phyloP scores from a whole-genome alignment of 208 protist species.

The Naegleria fowleri region DNA sequence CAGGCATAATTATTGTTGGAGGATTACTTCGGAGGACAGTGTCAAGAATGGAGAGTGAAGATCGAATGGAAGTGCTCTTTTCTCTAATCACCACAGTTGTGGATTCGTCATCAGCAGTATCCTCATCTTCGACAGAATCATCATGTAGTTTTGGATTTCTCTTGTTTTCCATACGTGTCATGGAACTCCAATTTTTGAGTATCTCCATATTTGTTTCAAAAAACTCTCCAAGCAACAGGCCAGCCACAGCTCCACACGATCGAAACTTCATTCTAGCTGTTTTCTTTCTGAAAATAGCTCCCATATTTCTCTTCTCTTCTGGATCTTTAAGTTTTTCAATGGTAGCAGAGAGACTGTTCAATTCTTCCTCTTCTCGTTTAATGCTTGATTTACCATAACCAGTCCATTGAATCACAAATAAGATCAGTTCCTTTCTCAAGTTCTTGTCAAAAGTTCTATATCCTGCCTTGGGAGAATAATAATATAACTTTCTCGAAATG shows the following conservation, averaged over 20 bases:
- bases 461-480: neutral
- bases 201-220: neutral
- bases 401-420: conserved; percentile 23
- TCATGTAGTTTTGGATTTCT: neutral
- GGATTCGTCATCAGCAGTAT: neutral
- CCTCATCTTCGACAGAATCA: neutral
- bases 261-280: neutral
- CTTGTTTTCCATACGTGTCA: neutral
- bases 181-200: neutral
- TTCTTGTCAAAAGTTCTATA: neutral
- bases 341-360: neutral
- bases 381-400: neutral
- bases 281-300: neutral
- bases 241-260: neutral
- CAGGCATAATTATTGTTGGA: no score
- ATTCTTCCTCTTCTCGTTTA: conserved; percentile 1
- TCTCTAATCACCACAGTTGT: neutral
- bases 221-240: neutral
- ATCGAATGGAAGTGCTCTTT: neutral
- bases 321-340: neutral
- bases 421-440: neutral
- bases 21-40: neutral
- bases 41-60: neutral
- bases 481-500: neutral
- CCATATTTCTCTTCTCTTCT: neutral